Evolutionary conservation across 208 protist genomes (phyloP), one percentile per base, ranked within the genome.

Genomic region (Phytomonas sp.): DNA sequence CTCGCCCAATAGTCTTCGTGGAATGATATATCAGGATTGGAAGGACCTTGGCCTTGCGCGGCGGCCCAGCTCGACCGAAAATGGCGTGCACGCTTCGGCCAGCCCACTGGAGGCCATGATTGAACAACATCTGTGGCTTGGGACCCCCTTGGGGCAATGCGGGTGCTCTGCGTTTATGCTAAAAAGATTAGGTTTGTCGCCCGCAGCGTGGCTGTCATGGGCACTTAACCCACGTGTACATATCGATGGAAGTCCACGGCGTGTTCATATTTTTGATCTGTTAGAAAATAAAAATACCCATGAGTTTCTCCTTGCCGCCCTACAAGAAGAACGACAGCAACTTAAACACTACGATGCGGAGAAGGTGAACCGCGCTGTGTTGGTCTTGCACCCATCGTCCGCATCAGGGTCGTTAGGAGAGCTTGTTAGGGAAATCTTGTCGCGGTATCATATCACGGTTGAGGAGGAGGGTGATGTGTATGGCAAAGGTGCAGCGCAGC

Each of bases 361-460:
- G 4, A 76, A 49, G 59, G 45, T 76, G 36, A 88, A 88, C 49
- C 69, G 74, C 56, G 80, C 80, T 6, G 42, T 69, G 29, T 70
- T 94, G 34, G 68, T 94, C 7, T 76, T 94, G n/a, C 78, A 82
- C 30, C 82, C 85, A 26, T 79, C 72, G 63, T 72, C 82, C 11
- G 45, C 75, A 26, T 84, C 77, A n/a, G 63, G 45, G 11, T 33
- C 69, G 19, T 66, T 72, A 8, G 74, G 89, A 34, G 49, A 66
- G 34, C 64, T 75, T 23, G 74, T 87, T 33, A 66, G 49, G 31
- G 56, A 81, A n/a, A 73, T 72, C 33, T 69, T 91, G 37, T 62
- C 49, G 33, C 60, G 74, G 19, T 78, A 36, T 19, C 71, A 69
- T 26, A 65, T 84, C 11, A n/a, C 34, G 0, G 32, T 94, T 8